Base-by-base conservation (phyloP, 768 basidiomycete species). In the Serendipita sp. region DNA sequence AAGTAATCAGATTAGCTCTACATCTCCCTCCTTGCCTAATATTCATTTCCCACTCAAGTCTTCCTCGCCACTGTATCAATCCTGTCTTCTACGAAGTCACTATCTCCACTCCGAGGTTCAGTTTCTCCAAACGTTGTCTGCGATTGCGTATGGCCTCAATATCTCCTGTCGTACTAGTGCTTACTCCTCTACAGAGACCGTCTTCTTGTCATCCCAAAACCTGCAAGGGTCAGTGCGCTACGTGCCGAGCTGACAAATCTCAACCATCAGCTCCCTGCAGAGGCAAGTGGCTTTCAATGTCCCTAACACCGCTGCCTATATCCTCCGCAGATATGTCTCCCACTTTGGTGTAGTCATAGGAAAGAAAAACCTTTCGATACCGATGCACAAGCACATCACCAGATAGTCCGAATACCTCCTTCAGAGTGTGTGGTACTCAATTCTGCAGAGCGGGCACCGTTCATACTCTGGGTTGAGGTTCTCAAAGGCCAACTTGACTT, bases 361-460 rank as follows among this genome's bases (percentile, higher is more conserved):
- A 26, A 33, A 11, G 31, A 58, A 24, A 72, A 71, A 63, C 67
- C 72, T 22, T 71, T 73, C 14, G 69, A 69, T 31, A 71, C 72
- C 42, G 72, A 76, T 42, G 76, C 79, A 3, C 76, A 82, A 68
- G 82, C 88, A 3, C 95, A 98, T 71, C 93, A 97, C 71, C 86
- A 91, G 44, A 90, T 99, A 60, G 93, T 98, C 60, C 85, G 96
- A 66, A 95, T 99, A 69, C 94, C 95, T 11, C 95, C 96, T 2
- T 91, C 94, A 14, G 96, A 99, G 75, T 88, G 90, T 63, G 96
- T 98, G 48, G 96, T 98, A 9, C 80, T 99, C 28, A 99, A 99
- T 71, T 98, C 95, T 20, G 96, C 96, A 2, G 94, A 99, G 73
- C 82, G 89, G 38, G 93, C 92, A 0, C 96, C 96, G 3, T 99